Evolutionary conservation across 2,329 filamentous ascomycete species (phyloP).

Genomic region (Alternaria angustiovoidea): DNA sequence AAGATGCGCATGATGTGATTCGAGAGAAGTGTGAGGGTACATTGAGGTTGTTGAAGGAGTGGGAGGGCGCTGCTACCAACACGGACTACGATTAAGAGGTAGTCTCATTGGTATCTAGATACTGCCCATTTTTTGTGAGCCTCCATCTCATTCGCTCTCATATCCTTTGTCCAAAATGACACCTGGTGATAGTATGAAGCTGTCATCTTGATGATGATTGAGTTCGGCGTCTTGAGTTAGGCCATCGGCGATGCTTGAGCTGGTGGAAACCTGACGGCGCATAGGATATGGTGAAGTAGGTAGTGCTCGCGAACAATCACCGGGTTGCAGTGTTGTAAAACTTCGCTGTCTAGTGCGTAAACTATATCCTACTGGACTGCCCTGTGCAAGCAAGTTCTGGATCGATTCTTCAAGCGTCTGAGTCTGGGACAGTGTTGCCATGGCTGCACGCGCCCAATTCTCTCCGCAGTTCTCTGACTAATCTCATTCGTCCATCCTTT

Average conservation of each 20-base stretch:
- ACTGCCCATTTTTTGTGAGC: too few relatives aligned
- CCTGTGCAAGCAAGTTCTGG: too few relatives aligned
- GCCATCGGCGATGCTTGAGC: neutral
- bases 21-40: conserved; percentile 29
- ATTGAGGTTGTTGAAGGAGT: conserved; percentile 40
- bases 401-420: too few relatives aligned
- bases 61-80: conserved; percentile 40
- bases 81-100: conserved; percentile 25
- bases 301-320: neutral
- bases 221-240: neutral
- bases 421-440: neutral
- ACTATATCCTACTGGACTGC: too few relatives aligned
- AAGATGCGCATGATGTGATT: conserved; percentile 19
- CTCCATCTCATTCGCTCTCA: neutral
- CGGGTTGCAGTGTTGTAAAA: too few relatives aligned
- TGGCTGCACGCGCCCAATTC: neutral
- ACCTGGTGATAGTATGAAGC: neutral
- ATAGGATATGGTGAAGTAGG: neutral
- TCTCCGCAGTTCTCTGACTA: neutral
- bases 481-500: neutral
- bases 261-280: neutral
- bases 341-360: too few relatives aligned
- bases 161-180: neutral
- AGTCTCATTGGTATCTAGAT: neutral
- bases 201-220: neutral